Evolutionary conservation across 2,329 filamentous ascomycete genomes (phyloP), one percentile per base, ranked within the genome.

Genomic region (Lomentospora prolificans): DNA sequence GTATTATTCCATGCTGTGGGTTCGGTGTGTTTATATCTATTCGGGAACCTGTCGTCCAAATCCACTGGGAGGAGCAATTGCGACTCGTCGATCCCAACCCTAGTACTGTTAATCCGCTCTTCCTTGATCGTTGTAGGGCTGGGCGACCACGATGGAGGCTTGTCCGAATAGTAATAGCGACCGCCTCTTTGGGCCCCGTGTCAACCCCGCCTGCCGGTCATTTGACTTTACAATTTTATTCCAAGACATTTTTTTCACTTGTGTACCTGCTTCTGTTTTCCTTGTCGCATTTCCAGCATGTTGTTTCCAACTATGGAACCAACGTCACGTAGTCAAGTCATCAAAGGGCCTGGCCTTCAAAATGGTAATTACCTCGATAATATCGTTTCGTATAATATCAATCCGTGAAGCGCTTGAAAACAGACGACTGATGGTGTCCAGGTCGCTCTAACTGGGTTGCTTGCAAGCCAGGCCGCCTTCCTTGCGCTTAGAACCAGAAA

Each of bases 201-300:
- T 50, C n/a, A 28, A 50, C 4, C 22, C 46, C 5, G 25, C 19
- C 27, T 50, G 46, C 22, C 46, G 46, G 22, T 50, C 46, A 22
- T 28, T 79, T 55, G 76, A 78, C 61, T 78, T 78, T 56, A 79
- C 75, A 0, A 63, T 78, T 52, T 69, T 67, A 24, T 78, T 79
- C 55, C 75, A 78, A 61, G 66, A 72, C 17, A 65, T 76, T 4
- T 68, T 78, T 52, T 66, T 79, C 14, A 68, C 69, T 1, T 65
- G 76, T 6, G 62, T 73, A 2, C 76, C 76, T 0, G 63, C 70
- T 0, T 60, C 67, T 1, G 54, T 74, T 0, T 75, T 77, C 46
- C 58, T 74, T 10, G 58, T 67, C 12, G 36, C n/a, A 5, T 14
- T 41, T 12, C 12, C 19, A 8, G 36, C 0, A 53, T 69, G 1